Base-by-base conservation (phyloP, 306 rosid genomes). In the Mucuna pruriens region DNA sequence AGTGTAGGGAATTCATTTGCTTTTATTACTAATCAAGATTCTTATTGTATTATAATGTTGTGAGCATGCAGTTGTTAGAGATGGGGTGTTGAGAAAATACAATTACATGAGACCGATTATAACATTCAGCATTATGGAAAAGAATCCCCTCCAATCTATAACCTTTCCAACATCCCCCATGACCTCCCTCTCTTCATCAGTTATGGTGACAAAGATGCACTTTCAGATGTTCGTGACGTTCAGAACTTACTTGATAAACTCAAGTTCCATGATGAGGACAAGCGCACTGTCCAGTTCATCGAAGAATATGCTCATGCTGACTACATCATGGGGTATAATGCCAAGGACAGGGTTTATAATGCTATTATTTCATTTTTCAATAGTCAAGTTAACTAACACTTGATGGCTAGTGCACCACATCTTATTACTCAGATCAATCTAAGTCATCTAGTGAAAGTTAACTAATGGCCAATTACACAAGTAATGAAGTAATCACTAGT, bases 151-250 rank as follows among this genome's bases (percentile, higher is more conserved):
- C 99, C 99, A 5, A 19, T 73, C 20, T 93, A 95, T 39, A 90
- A 93, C 90, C 90, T 95, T 34, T 92, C 98, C 20, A 93, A 89
- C 80, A 93, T 93, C 64, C 96, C 99, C 3, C 85, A 33, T 7
- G 73, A 93, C 58, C 86, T 95, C 23, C 93, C 99, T 60, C 82
- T 95, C 22, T 93, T 93, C 89, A 64, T 95, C n/a, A 93, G 94
- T 90, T 89, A 91, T 48, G 98, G 99, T 0, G 97, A 94, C 26
- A 68, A 36, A 34, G 99, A 95, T 55, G 97, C 97, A 0, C 91
- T 95, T 34, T 88, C 99, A 0, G 97, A 95, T 83, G 77, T 33
- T 39, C 71, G 64, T 26, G 99, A 95, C 9, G 97, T 93, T 16
- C 17, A 12, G 12, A 84, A 2, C 25, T 85, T 95, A 36, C 96